Conservation (phyloP, 768 basidiomycete genomes). For the Tricholoma sp. region DNA sequence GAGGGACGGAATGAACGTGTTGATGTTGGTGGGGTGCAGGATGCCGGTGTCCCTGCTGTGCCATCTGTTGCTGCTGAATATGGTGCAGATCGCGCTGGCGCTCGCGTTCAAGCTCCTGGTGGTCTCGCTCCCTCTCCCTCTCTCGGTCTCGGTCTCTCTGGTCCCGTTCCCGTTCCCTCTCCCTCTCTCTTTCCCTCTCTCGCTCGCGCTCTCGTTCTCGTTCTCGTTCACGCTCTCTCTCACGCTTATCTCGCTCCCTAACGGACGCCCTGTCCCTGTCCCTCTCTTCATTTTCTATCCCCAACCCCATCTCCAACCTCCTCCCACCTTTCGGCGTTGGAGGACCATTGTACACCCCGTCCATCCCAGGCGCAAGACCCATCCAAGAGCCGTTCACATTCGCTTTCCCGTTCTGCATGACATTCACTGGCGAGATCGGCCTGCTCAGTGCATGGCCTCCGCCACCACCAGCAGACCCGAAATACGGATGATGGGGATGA, state of each 20-base stretch:
- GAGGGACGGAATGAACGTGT: conserved; percentile 26
- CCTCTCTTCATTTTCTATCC: conserved; percentile 17
- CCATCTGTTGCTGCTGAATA: conserved; percentile 29
- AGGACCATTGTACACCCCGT: conserved; percentile 15
- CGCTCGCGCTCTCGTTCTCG: conserved; percentile 8
- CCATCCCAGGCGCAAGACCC: conserved; percentile 27
- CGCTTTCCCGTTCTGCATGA: conserved; percentile 24
- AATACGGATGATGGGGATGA: conserved; percentile 29
- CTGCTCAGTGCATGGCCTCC: neutral
- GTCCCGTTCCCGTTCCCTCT: conserved; percentile 22
- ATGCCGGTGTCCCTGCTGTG: conserved; percentile 29
- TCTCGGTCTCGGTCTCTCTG: conserved; percentile 19
- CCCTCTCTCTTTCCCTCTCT: conserved; percentile 8
- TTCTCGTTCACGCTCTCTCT: conserved; percentile 13
- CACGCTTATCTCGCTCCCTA: conserved; percentile 4
- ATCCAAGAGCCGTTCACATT: conserved; percentile 32
- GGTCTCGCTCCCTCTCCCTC: conserved; percentile 23
- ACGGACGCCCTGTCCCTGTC: conserved; percentile 20
- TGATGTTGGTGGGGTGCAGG: conserved; percentile 21
- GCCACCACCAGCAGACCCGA: conserved; percentile 16
- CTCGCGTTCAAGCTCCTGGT: conserved; percentile 17
- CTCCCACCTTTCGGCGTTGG: conserved; percentile 15
- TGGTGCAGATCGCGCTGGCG: conserved; percentile 27
- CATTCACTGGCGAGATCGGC: conserved; percentile 27
- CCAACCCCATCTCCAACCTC: conserved; percentile 16